Evolutionary conservation across 2,329 filamentous ascomycete species (phyloP), one percentile per base, ranked within the genome.

Genomic region (Coniochaeta hoffmannii): DNA sequence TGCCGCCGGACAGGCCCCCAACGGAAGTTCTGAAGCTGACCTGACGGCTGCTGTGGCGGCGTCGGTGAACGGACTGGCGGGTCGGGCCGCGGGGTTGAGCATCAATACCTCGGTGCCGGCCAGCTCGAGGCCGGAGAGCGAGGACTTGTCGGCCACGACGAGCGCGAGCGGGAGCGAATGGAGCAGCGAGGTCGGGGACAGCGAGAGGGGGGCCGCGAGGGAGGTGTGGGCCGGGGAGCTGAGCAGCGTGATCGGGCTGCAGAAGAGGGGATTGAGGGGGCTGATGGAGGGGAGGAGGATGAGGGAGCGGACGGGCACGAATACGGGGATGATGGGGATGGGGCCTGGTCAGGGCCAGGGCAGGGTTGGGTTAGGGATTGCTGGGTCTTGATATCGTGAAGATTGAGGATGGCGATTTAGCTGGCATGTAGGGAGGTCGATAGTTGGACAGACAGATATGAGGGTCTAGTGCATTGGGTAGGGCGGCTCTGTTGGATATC

Each of bases 271-370:
- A 0, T 71, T 99, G 34, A 80, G 93, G 57, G 94, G 94, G 0
- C 71, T 99, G 62, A 97, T 99, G 94, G 94, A 97, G 70, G 93
- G 93, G 3, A 78, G 93, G 46, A 80, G 93, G 58, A 85, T 97
- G 76, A 78, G 92, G 46, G 90, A 96, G 69, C 77, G 90, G 60
- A 79, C 76, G 3, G 78, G 78, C 10, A 79, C 76, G 22, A 63
- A 65, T 51, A 59, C 53, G 22, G 30, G 36, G 6, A 26, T 22
- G 8, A 32, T 46, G 31, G 50, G 49, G n/a, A 53, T 46, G 26
- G 53, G 46, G 17, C 7, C 30, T 28, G 53, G 28, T 9, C 35
- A 24, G 36, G 69, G 68, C 55, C 65, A 64, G 31, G 59, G 61
- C 11, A 71, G 78, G 50, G 73, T 81, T 26, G 80, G 80, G 10